Conservation (phyloP, 345 rosid genomes). For the Sisymbrium irio region DNA sequence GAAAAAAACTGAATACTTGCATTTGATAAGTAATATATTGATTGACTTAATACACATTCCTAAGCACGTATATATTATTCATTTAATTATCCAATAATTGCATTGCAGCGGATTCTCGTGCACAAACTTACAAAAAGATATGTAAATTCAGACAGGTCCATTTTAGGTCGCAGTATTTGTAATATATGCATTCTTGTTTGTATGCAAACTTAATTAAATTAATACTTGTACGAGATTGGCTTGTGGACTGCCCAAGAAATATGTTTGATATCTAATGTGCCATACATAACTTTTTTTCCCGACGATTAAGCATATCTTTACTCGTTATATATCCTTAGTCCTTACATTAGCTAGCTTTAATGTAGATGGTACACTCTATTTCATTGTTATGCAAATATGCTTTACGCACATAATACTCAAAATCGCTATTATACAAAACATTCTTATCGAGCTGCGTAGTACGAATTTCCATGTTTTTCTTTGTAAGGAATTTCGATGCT, state of each 20-base stretch:
- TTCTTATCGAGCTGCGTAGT: constrained; percentile 31
- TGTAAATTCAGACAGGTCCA: constrained; percentile 22
- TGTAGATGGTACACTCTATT: constrained; percentile 16
- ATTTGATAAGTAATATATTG: background rate
- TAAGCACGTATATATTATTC: background rate
- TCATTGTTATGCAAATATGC: constrained; percentile 22
- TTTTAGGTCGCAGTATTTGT: constrained; percentile 10
- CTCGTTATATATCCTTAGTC: constrained; percentile 17
- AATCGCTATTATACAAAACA: constrained; percentile 14
- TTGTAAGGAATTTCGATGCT: background rate
- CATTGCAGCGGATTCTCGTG: constrained; percentile 20
- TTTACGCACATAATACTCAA: constrained; percentile 26
- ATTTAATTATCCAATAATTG: constrained; percentile 13
- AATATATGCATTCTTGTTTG: constrained; percentile 17
- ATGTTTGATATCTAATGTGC: constrained; percentile 36
- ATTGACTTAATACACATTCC: constrained; percentile 15
- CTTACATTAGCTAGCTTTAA: constrained; percentile 10
- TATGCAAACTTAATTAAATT: constrained; percentile 9
- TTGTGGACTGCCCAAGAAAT: constrained; percentile 77
- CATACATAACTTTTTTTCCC: background rate
- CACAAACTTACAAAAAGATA: constrained; percentile 33
- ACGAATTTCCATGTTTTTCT: background rate
- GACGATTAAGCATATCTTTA: constrained; percentile 24
- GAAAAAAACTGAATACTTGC: background rate
- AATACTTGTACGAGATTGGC: constrained; percentile 42